Conservation (phyloP, 495 filamentous ascomycete species). For the Daldinia concentrica region DNA sequence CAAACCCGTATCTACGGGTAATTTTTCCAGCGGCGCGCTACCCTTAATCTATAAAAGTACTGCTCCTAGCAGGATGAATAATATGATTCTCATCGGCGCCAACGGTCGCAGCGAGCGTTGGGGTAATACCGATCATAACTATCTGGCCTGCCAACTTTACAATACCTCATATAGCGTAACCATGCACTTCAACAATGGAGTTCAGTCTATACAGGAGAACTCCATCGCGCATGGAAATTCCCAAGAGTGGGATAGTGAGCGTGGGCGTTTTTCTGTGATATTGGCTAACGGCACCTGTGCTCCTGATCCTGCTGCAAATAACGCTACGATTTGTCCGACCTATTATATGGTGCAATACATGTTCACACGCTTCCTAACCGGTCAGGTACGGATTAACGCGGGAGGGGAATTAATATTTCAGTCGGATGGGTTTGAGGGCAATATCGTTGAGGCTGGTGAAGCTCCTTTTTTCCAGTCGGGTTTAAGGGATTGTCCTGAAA, state of each 20-base stretch:
- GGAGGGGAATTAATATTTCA: not conserved
- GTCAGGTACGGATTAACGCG: not conserved
- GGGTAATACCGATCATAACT: not conserved
- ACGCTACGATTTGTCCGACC: slow-evolving; percentile 27
- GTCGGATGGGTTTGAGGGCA: not conserved
- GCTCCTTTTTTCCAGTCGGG: not conserved
- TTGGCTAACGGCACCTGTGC: slow-evolving; percentile 8
- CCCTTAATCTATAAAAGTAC: not conserved
- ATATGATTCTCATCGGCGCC: not conserved
- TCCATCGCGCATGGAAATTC: not conserved
- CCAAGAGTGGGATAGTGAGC: not conserved
- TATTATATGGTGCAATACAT: slow-evolving; percentile 19
- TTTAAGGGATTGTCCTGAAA: not conserved
- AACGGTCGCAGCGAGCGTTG: not conserved
- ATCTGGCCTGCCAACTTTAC: not conserved
- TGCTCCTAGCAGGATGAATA: not conserved
- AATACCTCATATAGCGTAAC: not conserved
- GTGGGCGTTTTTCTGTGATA: not conserved
- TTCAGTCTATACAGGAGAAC: not conserved
- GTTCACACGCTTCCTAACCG: slow-evolving; percentile 6
- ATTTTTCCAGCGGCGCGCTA: not conserved
- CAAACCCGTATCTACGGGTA: not conserved
- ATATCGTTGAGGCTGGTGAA: not conserved
- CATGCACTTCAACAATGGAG: not conserved
- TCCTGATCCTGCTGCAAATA: slow-evolving; percentile 16